These are phyloP conservation scores for Sugiyamaella neomexicana DNA, from an alignment of 1,139 yeast genomes.

Conservation along the genomic window DNA sequence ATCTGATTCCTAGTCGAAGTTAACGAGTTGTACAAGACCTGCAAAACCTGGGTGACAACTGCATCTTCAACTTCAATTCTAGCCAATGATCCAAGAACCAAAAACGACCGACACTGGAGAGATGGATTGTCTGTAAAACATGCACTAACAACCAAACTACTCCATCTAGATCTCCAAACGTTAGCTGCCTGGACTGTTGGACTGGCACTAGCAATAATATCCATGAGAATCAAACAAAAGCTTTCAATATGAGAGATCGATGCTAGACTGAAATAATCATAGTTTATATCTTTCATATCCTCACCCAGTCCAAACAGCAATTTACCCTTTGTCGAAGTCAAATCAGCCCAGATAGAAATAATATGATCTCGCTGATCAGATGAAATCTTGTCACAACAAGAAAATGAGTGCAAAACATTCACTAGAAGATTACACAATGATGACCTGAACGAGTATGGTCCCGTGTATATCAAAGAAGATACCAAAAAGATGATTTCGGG, in stretches of 20 bases:
- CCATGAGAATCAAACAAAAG: conserved; percentile 61
- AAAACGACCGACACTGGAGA: conserved; percentile 69
- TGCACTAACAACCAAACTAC: conserved; percentile 62
- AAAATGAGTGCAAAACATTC: conserved; percentile 71
- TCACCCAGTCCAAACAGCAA: conserved; percentile 79
- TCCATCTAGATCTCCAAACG: conserved; percentile 71
- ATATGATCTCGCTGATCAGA: conserved; percentile 48
- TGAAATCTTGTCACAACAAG: conserved; percentile 57
- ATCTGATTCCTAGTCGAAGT: conserved; percentile 38
- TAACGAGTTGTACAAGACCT: conserved; percentile 36
- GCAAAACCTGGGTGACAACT: conserved; percentile 51
- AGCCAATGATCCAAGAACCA: conserved; percentile 70
- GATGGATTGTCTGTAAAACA: conserved; percentile 61
- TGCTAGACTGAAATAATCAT: conserved; percentile 50
- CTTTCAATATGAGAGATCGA: conserved; percentile 60
- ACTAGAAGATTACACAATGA: conserved; percentile 66
- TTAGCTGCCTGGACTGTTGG: conserved; percentile 45
- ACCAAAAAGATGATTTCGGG: conserved; percentile 74
- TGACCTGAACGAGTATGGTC: conserved; percentile 65
- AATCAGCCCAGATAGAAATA: conserved; percentile 54
- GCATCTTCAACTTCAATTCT: conserved; percentile 63
- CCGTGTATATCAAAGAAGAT: conserved; percentile 71
- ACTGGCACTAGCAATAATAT: conserved; percentile 57
- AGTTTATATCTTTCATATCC: conserved; percentile 50
- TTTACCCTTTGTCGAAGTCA: conserved; percentile 71